phyloP scores from a whole-genome alignment of 192 early-diverging fungal genomes.

The Podila clonocystis region DNA sequence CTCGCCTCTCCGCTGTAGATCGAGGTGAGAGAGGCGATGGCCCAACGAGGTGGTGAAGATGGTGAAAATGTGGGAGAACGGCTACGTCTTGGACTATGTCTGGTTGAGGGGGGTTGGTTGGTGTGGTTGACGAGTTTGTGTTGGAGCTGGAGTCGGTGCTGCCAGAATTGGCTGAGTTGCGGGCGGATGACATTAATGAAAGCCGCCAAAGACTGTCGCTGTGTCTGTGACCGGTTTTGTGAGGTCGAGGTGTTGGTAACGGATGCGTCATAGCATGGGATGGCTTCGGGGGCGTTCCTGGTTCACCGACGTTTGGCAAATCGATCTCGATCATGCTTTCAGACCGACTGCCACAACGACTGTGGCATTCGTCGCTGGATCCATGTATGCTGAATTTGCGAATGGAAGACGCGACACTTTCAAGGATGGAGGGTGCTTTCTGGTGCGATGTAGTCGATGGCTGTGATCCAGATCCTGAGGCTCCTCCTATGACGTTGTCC shows the following conservation, averaged over 20 bases:
- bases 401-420: conserved; percentile 18
- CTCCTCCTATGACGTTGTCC: neutral
- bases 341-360: conserved; percentile 6
- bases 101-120: neutral
- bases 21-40: neutral
- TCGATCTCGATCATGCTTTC: conserved; percentile 14
- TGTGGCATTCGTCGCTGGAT: neutral
- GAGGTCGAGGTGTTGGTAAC: neutral
- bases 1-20: neutral
- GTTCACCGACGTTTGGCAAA: neutral
- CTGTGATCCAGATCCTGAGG: neutral
- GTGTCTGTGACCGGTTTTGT: neutral
- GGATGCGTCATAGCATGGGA: neutral
- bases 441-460: neutral
- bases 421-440: conserved; percentile 4
- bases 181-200: conserved; percentile 22
- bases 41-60: neutral
- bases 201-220: conserved; percentile 22
- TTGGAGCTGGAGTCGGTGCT: neutral
- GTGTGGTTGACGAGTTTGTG: neutral
- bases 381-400: conserved; percentile 5
- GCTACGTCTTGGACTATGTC: neutral
- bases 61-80: neutral
- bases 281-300: neutral
- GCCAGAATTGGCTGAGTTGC: neutral